Percentiles rank a stretch among this genome's conserved stretches.
Evolutionary conservation across 2,329 filamentous ascomycete species (phyloP).

Genomic region (Cercospora canescens): DNA sequence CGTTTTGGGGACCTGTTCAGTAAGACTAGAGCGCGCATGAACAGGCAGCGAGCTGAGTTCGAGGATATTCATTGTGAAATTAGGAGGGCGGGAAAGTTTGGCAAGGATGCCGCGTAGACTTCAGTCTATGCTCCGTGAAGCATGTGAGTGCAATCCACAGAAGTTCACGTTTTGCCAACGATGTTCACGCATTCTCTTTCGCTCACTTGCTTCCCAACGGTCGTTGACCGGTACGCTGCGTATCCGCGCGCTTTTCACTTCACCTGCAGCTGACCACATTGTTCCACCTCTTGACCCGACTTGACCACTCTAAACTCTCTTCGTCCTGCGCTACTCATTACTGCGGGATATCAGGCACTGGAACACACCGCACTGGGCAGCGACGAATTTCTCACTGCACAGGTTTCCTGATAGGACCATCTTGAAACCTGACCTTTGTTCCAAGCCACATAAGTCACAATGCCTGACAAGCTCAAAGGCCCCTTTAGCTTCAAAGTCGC

Average conservation of each 20-base stretch:
- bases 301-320: background rate
- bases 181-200: background rate
- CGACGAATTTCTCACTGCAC: background rate
- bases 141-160: background rate
- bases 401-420: background rate
- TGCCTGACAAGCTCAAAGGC: slow-evolving; percentile 13
- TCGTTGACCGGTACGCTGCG: background rate
- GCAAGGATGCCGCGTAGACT: background rate
- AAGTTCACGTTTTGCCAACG: background rate
- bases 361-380: background rate
- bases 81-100: slow-evolving; percentile 3
- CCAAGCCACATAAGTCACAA: background rate
- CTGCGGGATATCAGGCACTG: background rate
- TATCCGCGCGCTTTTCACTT: background rate
- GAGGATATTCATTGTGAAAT: background rate
- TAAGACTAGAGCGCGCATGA: background rate
- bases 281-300: background rate
- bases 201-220: background rate
- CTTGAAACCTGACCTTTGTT: background rate
- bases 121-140: background rate
- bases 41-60: background rate
- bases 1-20: background rate
- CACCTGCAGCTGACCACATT: background rate
- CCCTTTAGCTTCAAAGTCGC: slow-evolving; percentile 22
- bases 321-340: background rate